Percentiles rank a stretch among this genome's conserved stretches.
These are phyloP conservation scores for Tilletiaria anomala DNA, from an alignment of 1,284 basidiomycete species.

Conservation along the genomic window DNA sequence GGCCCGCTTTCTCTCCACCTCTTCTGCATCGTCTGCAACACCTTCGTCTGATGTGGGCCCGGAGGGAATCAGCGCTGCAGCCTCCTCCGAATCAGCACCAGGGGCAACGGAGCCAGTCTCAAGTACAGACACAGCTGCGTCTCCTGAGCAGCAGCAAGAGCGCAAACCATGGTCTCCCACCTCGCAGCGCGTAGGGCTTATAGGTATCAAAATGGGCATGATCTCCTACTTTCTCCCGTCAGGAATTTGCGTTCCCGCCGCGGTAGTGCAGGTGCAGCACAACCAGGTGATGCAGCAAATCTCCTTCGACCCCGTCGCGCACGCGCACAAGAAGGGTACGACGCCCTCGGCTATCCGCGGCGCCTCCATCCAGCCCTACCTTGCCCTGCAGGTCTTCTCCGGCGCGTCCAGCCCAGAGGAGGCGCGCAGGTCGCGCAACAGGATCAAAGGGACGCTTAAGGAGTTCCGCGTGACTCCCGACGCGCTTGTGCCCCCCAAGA, in stretches of 20 bases:
- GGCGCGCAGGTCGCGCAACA: slow-evolving; percentile 60
- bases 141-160: no score
- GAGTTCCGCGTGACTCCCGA: slow-evolving; percentile 82
- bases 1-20: no score
- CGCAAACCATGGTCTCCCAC: slow-evolving; percentile 59
- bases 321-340: background rate
- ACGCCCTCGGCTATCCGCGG: background rate
- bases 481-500: slow-evolving; percentile 77
- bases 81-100: no score
- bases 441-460: slow-evolving; percentile 66
- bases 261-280: slow-evolving; percentile 69
- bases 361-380: slow-evolving; percentile 9
- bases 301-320: slow-evolving; percentile 3
- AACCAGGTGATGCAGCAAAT: slow-evolving; percentile 24
- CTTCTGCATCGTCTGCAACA: no score
- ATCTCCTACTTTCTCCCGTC: slow-evolving; percentile 80
- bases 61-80: no score
- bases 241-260: slow-evolving; percentile 74
- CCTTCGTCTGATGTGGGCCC: no score
- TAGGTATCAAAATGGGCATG: slow-evolving; percentile 94
- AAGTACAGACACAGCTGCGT: no score
- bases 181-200: slow-evolving; percentile 69
- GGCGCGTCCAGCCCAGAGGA: slow-evolving; percentile 45
- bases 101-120: no score
- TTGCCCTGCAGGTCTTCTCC: slow-evolving; percentile 42